These are phyloP conservation scores for Botrytis pseudocinerea DNA, from an alignment of 2,329 filamentous ascomycete genomes.

Conservation along the genomic window DNA sequence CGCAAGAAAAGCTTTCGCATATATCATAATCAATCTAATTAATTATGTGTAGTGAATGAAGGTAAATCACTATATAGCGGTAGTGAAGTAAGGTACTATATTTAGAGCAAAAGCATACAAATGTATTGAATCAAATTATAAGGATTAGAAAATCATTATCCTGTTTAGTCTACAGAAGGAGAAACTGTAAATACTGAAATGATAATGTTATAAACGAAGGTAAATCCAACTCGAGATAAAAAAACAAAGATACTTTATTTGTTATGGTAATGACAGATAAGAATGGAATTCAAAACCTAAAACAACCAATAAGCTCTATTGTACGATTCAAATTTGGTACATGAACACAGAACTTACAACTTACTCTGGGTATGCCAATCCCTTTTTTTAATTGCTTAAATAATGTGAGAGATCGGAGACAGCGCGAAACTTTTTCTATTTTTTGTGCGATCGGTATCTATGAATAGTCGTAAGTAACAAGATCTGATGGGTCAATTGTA, in stretches of 20 bases:
- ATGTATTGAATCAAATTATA: no score
- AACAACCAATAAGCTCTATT: not conserved
- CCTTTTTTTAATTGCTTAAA: not conserved
- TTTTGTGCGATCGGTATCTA: rapidly evolving
- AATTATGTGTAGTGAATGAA: no score
- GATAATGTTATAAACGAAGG: not conserved
- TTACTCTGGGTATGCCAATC: not conserved
- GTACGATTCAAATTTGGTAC: not conserved
- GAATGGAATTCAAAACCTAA: not conserved
- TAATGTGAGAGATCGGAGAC: not conserved
- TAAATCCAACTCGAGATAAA: not conserved
- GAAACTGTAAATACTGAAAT: no score
- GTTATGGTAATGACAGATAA: not conserved
- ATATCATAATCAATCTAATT: no score
- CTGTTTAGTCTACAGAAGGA: no score
- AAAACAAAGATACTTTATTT: not conserved
- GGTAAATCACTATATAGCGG: no score
- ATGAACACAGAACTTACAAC: not conserved
- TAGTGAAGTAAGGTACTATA: no score
- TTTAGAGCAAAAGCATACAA: no score
- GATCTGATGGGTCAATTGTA: rapidly evolving
- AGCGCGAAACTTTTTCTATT: not conserved
- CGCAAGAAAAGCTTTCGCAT: no score
- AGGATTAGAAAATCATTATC: no score
- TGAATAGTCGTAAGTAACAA: not conserved